phyloP scores from a whole-genome alignment of 139 green algal species.

The Tetradesmus lagerheimii region DNA sequence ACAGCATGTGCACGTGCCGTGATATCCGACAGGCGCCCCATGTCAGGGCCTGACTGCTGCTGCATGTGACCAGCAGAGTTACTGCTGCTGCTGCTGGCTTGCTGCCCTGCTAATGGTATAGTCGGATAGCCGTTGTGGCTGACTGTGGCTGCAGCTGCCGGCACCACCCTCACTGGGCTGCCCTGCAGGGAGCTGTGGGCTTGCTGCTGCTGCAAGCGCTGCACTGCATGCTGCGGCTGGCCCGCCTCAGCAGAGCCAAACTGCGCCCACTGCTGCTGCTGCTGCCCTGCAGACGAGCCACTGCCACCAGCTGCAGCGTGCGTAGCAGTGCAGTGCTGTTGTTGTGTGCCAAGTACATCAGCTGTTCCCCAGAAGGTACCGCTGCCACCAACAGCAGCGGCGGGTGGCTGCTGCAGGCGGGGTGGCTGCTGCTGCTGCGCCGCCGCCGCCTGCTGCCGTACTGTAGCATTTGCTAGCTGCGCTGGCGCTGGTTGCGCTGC shows the following conservation, averaged over 20 bases:
- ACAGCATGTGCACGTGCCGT: conserved; percentile 5
- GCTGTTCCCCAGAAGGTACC: neutral
- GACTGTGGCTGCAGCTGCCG: neutral
- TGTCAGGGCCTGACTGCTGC: neutral
- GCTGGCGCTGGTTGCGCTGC: neutral
- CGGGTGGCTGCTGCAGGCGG: neutral
- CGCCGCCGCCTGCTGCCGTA: too few species aligned
- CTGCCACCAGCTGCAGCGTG: neutral
- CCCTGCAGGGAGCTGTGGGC: neutral
- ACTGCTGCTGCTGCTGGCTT: conserved; percentile 33
- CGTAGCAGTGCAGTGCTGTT: neutral
- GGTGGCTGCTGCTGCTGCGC: conserved; percentile 7
- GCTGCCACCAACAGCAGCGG: neutral
- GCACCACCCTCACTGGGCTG: neutral
- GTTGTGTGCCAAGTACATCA: neutral
- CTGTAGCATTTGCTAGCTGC: neutral
- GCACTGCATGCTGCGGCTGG: conserved; percentile 4
- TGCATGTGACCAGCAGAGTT: neutral
- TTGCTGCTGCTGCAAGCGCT: conserved; percentile 24
- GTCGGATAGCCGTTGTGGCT: neutral
- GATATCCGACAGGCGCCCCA: conserved; percentile 8
- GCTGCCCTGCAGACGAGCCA: neutral
- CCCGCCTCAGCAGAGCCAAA: neutral
- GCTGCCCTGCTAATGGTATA: neutral
- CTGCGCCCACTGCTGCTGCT: conserved; percentile 8